Base-by-base conservation (phyloP, 257 asterid species). In the Ocimum tenuiflorum region DNA sequence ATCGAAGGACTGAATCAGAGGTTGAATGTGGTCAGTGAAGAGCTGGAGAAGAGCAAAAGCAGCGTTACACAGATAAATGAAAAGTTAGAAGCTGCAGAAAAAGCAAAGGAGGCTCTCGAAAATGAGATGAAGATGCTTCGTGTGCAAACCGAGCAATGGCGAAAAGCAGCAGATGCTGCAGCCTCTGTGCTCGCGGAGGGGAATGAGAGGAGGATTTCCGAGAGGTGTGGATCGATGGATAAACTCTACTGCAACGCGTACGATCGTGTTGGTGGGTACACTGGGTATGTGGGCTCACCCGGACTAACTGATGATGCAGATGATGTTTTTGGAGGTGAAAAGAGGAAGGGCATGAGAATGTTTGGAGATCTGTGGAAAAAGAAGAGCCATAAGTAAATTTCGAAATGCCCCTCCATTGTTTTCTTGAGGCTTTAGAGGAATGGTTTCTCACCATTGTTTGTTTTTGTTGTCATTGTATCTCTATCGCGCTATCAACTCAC, bases 131-230 rank as follows among this genome's bases (percentile, higher is more conserved):
- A 73, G 78, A 83, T 68, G 86, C 89, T 94, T 3, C 80, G 83
- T 3, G 85, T 90, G 13, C 97, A 86, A 65, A 86, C 97, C 0
- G 97, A 94, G 75, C 99, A 94, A 46, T 94, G 99, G 99, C 83
- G 95, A 56, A 94, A 94, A 75, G 99, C 99, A 29, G 99, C 99
- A 5, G 97, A 94, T 78, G 99, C 96, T 20, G 99, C 99, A 3
- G 99, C 99, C 0, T 75, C 97, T 2, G 83, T 90, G 23, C 73
- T 94, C 29, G 81, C 97, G 48, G 76, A 63, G 71, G 31, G 31
- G 31, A 80, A 73, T 0, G 94, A 95, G 17, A 79, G 88, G 72
- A 80, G 87, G 68, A 71, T 90, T 31, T 81, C 99, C 0, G 95
- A 90, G 76, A 78, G 99, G 72, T 90, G 96, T 75, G 97, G 99